Evolutionary conservation across 2,329 filamentous ascomycete genomes (phyloP).

Genomic region (Blastomyces silverae): DNA sequence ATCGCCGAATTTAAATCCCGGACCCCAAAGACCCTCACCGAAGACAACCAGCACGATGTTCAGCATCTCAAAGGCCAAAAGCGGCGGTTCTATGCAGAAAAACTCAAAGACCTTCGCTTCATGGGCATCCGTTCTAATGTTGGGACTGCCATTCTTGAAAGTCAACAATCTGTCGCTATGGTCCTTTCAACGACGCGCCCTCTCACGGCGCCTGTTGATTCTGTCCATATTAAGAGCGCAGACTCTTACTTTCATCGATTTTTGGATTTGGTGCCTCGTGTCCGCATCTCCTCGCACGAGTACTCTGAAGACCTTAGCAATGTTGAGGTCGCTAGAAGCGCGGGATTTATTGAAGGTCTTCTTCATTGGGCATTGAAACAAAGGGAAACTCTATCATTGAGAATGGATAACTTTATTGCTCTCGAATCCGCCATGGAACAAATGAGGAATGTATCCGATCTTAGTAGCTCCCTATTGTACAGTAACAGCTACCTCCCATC

Average conservation of each 20-base stretch:
- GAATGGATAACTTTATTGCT: conserved; percentile 28
- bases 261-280: conserved; percentile 63
- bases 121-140: conserved; percentile 90
- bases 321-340: conserved; percentile 69
- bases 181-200: conserved; percentile 57
- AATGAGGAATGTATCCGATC: conserved; percentile 32
- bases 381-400: conserved; percentile 32
- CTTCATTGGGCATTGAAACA: conserved; percentile 49
- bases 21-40: conserved; percentile 71
- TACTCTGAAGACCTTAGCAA: conserved; percentile 80
- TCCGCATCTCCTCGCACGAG: conserved; percentile 60
- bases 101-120: conserved; percentile 68
- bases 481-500: conserved; percentile 19
- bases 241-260: conserved; percentile 74
- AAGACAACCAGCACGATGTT: conserved; percentile 76
- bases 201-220: conserved; percentile 28
- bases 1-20: conserved; percentile 72
- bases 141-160: conserved; percentile 62
- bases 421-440: conserved; percentile 30
- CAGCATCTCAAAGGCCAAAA: conserved; percentile 90
- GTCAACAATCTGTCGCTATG: conserved; percentile 63
- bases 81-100: conserved; percentile 82
- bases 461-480: conserved; percentile 24
- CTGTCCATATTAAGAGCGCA: conserved; percentile 37
- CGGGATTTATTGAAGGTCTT: conserved; percentile 81